Evolutionary conservation across 2,329 filamentous ascomycete species (phyloP).

Genomic region (Rhynchosporium agropyri): DNA sequence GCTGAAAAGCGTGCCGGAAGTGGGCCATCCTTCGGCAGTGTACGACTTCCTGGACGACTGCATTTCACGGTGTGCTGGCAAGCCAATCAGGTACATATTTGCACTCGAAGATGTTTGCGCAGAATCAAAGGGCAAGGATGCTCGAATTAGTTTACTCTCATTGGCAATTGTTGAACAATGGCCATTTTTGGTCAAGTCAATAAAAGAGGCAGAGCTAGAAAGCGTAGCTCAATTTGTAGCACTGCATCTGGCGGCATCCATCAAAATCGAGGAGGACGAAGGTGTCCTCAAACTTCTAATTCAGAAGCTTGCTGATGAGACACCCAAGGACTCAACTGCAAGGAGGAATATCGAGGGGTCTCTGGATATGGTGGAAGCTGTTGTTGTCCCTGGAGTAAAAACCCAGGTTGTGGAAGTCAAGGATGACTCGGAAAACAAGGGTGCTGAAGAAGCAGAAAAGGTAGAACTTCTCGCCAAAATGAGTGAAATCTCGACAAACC

Average conservation of each 20-base stretch:
- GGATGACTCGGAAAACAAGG: conserved; percentile 8
- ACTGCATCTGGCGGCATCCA: conserved; percentile 57
- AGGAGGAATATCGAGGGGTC: conserved; percentile 35
- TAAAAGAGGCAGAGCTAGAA: conserved; percentile 47
- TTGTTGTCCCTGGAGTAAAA: conserved; percentile 31
- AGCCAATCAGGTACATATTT: conserved; percentile 83
- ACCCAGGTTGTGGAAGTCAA: neutral
- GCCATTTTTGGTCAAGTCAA: conserved; percentile 63
- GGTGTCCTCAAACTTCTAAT: conserved; percentile 50
- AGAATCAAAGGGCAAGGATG: conserved; percentile 38
- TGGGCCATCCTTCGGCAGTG: conserved; percentile 49
- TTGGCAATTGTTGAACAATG: conserved; percentile 78
- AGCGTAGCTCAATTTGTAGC: conserved; percentile 61
- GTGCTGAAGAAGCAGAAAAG: conserved; percentile 26
- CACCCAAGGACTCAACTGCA: conserved; percentile 45
- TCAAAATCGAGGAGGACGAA: conserved; percentile 54
- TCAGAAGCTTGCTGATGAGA: conserved; percentile 46
- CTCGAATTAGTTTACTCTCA: conserved; percentile 63
- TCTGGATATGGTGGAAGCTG: conserved; percentile 36
- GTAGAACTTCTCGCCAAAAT: conserved; percentile 27
- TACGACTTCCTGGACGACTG: conserved; percentile 84
- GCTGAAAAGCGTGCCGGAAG: conserved; percentile 37
- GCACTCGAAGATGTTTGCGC: conserved; percentile 58
- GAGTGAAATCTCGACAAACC: conserved; percentile 13
- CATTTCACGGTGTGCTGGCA: conserved; percentile 71